Percentiles rank a stretch among this genome's conserved stretches.
These are phyloP conservation scores for Rhamnella rubrinervis DNA, from an alignment of 331 rosid species.

Conservation along the genomic window DNA sequence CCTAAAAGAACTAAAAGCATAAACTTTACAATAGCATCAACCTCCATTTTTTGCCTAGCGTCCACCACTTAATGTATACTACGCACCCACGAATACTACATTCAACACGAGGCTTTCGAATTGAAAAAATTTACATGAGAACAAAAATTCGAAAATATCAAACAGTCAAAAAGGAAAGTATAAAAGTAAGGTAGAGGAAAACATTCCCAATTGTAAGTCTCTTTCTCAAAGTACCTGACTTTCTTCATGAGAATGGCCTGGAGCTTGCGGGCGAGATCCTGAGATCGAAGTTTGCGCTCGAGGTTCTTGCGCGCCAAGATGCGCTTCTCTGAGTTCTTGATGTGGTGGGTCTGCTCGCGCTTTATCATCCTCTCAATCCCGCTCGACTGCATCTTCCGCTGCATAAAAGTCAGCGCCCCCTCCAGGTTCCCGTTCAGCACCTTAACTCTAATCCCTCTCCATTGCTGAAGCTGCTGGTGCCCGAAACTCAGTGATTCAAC, in stretches of 20 bases:
- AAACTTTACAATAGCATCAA: too few relatives aligned
- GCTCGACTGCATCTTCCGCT: conserved; percentile 76
- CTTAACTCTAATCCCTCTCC: conserved; percentile 74
- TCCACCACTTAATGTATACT: too few relatives aligned
- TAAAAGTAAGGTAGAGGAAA: too few relatives aligned
- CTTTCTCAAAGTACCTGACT: conserved; percentile 58
- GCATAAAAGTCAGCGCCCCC: conserved; percentile 52
- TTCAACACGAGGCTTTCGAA: not conserved
- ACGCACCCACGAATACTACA: not conserved
- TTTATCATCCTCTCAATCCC: conserved; percentile 88
- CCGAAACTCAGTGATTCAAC: conserved; percentile 26
- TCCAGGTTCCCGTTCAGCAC: conserved; percentile 68
- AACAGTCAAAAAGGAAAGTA: not conserved
- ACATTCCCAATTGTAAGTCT: too few relatives aligned
- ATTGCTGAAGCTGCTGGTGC: conserved; percentile 42
- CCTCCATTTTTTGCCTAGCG: too few relatives aligned
- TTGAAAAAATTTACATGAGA: not conserved
- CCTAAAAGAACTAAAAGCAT: too few relatives aligned
- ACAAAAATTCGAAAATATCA: not conserved
- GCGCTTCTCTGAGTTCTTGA: conserved; percentile 92
- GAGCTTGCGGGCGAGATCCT: conserved; percentile 78
- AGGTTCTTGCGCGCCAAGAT: conserved; percentile 66
- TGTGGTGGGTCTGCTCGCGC: conserved; percentile 57
- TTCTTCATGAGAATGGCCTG: conserved; percentile 71
- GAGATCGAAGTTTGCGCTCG: conserved; percentile 57